Evolutionary conservation across 805 yeast species (phyloP).

Genomic region (Candida ascalaphidarum): DNA sequence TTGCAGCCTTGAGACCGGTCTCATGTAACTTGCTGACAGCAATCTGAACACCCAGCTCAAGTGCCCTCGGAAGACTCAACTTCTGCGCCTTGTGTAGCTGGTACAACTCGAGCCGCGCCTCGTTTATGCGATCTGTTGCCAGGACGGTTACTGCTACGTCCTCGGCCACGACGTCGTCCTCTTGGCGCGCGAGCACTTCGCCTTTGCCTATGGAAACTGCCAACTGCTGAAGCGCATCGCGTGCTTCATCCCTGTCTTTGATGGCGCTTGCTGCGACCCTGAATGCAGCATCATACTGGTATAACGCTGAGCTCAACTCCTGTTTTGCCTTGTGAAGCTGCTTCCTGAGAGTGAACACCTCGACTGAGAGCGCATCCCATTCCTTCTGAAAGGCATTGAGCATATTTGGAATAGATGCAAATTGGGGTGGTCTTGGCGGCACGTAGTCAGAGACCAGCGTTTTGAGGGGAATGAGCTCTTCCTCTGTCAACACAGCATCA

Average conservation of each 20-base stretch:
- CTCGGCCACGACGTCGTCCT: conserved; percentile 1
- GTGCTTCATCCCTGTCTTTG: conserved; percentile 71
- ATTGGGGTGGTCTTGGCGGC: conserved; percentile 37
- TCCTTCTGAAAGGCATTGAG: conserved; percentile 74
- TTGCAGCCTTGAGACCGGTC: conserved; percentile 6
- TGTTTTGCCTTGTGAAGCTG: conserved; percentile 58
- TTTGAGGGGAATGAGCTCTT: conserved; percentile 45
- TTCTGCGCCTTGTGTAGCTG: conserved; percentile 27
- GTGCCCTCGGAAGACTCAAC: conserved; percentile 10
- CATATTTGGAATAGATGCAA: conserved; percentile 70
- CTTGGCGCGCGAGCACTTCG: conserved; percentile 2
- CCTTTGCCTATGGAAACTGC: conserved; percentile 31
- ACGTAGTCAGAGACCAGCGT: conserved; percentile 11
- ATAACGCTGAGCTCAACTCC: conserved; percentile 69
- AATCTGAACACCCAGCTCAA: conserved; percentile 7
- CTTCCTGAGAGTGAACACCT: conserved; percentile 67
- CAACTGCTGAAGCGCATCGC: conserved; percentile 52
- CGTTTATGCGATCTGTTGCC: conserved; percentile 14
- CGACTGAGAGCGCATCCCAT: conserved; percentile 84
- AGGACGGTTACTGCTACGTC: background rate
- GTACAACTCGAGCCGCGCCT: conserved; percentile 25
- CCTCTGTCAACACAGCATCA: conserved; percentile 47
- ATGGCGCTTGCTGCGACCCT: conserved; percentile 71
- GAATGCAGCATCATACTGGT: conserved; percentile 85
- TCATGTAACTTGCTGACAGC: conserved; percentile 2